These are phyloP conservation scores for Hypseocharis bilobata DNA, from an alignment of 441 rosid genomes.

Conservation along the genomic window DNA sequence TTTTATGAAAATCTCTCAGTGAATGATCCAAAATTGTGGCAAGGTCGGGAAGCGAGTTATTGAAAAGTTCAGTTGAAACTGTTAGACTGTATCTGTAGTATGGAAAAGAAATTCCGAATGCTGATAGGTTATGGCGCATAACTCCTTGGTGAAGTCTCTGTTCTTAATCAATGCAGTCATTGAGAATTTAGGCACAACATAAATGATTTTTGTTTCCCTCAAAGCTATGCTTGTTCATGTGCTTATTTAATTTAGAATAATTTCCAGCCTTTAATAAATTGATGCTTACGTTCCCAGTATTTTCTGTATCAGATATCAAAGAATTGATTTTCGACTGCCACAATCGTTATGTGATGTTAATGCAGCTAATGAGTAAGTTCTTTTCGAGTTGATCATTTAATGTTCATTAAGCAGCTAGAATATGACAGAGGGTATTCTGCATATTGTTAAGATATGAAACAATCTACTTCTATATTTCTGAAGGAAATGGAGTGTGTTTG, in stretches of 20 bases:
- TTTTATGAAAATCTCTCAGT: neutral
- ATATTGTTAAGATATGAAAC: neutral
- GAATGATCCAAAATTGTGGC: neutral
- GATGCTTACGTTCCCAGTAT: conserved; percentile 13
- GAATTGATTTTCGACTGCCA: conserved; percentile 86
- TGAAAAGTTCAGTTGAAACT: neutral
- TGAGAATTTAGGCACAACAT: no score
- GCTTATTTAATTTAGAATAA: neutral
- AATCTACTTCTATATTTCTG: neutral
- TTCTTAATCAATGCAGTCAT: no score
- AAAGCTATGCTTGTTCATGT: neutral
- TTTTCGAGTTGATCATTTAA: conserved; percentile 5
- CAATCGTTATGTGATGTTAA: conserved; percentile 54
- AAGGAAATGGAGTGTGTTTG: neutral
- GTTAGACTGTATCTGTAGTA: neutral
- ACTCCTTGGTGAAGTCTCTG: no score
- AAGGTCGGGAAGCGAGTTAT: neutral
- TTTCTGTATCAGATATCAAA: conserved; percentile 64
- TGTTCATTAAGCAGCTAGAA: conserved; percentile 1
- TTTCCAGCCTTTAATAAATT: neutral
- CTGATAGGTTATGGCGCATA: no score
- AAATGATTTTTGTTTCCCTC: no score
- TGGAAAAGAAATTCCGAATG: no score
- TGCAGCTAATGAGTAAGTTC: conserved; percentile 47
- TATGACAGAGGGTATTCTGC: neutral